Percentiles rank a stretch among this genome's conserved stretches.
These are phyloP conservation scores for Geranium incanum DNA, from an alignment of 441 rosid genomes.

Conservation along the genomic window DNA sequence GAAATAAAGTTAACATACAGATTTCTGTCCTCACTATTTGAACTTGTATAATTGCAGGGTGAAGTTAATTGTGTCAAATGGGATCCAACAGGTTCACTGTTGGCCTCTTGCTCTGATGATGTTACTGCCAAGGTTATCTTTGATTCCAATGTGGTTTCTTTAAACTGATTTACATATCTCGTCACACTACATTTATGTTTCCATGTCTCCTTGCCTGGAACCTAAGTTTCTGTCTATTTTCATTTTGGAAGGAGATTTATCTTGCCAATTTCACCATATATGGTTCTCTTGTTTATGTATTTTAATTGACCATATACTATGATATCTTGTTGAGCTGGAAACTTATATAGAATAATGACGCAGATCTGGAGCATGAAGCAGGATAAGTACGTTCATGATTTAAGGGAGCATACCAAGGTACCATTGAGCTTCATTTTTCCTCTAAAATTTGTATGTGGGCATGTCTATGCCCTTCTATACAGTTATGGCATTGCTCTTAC, in stretches of 20 bases:
- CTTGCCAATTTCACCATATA: not conserved
- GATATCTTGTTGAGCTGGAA: slow-evolving; percentile 10
- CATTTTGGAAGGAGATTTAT: not conserved
- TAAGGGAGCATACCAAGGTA: slow-evolving; percentile 85
- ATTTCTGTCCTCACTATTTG: slow-evolving; percentile 17
- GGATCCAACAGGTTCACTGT: slow-evolving; percentile 88
- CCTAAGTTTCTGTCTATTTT: not conserved
- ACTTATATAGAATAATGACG: slow-evolving; percentile 20
- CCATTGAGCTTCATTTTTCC: slow-evolving; percentile 3
- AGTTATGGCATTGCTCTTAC: not conserved
- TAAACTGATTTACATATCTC: slow-evolving; percentile 5
- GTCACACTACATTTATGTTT: not conserved
- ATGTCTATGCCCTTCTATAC: slow-evolving; percentile 3
- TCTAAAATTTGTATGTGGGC: not conserved
- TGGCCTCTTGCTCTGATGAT: slow-evolving; percentile 98
- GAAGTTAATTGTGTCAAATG: slow-evolving; percentile 99
- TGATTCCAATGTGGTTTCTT: slow-evolving; percentile 10
- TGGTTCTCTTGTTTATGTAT: not conserved
- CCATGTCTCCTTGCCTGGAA: not conserved
- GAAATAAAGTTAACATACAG: not conserved
- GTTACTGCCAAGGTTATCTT: slow-evolving; percentile 75
- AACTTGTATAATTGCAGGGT: slow-evolving; percentile 46
- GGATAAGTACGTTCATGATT: slow-evolving; percentile 70
- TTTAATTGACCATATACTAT: slow-evolving; percentile 8
- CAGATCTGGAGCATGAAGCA: slow-evolving; percentile 93